Conservation (phyloP, 1,284 basidiomycete species). For the Pyrrhoderma lamaoense region DNA sequence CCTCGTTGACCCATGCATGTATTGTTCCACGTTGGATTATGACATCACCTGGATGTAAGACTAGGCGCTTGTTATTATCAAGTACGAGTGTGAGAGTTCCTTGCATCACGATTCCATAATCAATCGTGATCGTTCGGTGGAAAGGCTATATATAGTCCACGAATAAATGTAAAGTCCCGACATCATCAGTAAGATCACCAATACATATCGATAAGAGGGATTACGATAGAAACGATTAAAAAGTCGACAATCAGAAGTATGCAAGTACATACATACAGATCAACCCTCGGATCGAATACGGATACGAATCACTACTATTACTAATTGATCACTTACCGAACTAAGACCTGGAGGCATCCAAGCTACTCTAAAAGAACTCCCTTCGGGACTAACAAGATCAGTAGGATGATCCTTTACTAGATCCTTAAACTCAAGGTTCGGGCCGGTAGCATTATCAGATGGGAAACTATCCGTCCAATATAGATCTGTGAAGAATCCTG, state of each 20-base stretch:
- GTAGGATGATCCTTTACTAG: conserved; percentile 5
- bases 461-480: conserved; percentile 11
- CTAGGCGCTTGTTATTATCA: conserved; percentile 10
- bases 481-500: conserved; percentile 7
- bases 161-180: too few relatives aligned
- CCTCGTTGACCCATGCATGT: conserved; percentile 17
- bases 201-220: too few relatives aligned
- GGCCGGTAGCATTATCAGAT: conserved; percentile 3
- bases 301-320: background rate
- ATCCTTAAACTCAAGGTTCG: conserved; percentile 10
- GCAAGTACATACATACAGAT: too few relatives aligned
- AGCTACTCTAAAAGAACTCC: conserved; percentile 4
- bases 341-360: conserved; percentile 9
- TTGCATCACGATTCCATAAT: conserved; percentile 16
- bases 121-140: conserved; percentile 17
- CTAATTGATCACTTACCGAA: background rate
- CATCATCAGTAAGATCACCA: too few relatives aligned
- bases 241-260: too few relatives aligned
- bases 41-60: conserved; percentile 14
- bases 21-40: conserved; percentile 18
- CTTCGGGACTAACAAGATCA: conserved; percentile 5
- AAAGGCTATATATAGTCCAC: too few relatives aligned
- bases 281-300: too few relatives aligned
- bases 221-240: too few relatives aligned
- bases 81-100: conserved; percentile 14